These are phyloP conservation scores for Gaultheria prostrata DNA, from an alignment of 148 eudicot species.

Conservation along the genomic window DNA sequence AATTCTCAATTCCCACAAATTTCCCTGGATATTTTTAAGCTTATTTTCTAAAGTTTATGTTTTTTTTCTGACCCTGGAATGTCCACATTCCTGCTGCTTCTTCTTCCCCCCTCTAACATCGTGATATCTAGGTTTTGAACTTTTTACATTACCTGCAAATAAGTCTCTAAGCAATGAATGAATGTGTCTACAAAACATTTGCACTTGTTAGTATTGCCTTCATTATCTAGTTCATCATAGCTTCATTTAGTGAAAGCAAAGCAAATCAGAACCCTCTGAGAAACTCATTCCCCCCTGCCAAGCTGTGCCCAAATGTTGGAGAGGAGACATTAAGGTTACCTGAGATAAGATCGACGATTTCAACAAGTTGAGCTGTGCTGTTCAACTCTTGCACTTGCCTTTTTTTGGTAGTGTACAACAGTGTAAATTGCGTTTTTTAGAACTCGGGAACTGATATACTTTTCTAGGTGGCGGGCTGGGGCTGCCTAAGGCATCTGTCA, in stretches of 20 bases:
- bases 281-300: no score
- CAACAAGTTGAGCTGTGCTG: no score
- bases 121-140: not conserved
- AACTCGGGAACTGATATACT: not conserved
- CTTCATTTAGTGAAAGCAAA: no score
- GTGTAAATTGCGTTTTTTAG: not conserved
- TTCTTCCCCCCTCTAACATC: not conserved
- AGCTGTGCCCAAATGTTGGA: no score
- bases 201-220: not conserved
- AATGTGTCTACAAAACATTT: not conserved
- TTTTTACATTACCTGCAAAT: not conserved
- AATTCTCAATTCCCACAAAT: not conserved
- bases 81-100: not conserved
- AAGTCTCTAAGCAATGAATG: not conserved
- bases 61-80: not conserved
- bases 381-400: no score
- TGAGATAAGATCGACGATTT: no score
- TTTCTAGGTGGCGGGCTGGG: not conserved
- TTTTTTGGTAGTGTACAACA: not conserved
- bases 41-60: not conserved
- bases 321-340: no score
- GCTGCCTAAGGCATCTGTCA: not conserved
- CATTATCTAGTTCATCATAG: no score
- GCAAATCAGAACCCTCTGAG: no score
- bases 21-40: not conserved